Evolutionary conservation across 495 filamentous ascomycete species (phyloP), one percentile per base, ranked within the genome.

Genomic region (Pseudomonodictys pantanalensis): DNA sequence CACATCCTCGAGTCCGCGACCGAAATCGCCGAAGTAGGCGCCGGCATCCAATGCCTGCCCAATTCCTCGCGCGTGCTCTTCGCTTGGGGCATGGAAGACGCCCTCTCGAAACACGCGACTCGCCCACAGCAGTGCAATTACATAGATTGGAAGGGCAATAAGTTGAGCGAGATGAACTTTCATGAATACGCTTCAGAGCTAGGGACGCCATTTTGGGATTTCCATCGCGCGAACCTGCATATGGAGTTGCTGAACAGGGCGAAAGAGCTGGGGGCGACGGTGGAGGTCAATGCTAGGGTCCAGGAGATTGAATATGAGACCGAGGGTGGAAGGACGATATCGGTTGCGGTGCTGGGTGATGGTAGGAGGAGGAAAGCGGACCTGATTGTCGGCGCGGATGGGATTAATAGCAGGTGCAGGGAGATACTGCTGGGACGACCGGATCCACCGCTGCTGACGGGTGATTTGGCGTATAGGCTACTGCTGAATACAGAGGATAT

Each of bases 391-490:
- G 73, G 69, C 26, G 73, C 70, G 1, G 73, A 75, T 48, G 73
- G 72, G 2, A 64, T 74, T 12, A 69, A 69, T 66, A 72, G 69
- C 23, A 63, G 50, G 39, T 74, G 69, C 38, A 44, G 72, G 35
- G 67, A 69, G 50, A 53, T 62, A 15, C 67, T 67, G 20, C 56
- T 70, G 8, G 64, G 64, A 18, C 49, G 47, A 30, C 26, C 26
- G 6, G 69, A 71, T 41, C 32, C 63, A 29, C 72, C 72, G 4
- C 41, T 75, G 0, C 78, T 80, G 30, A 88, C 86, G 1, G 86
- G 86, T 0, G 86, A 90, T 71, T 72, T 90, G 17, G 86, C 86
- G 10, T 89, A 88, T 67, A 73, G 86, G 28, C 52, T 89, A 3
- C 65, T 89, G 24, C 62, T 89, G 29, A 58, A 58, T 15, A 78